These are phyloP conservation scores for Scutellaria minor DNA, from an alignment of 257 asterid genomes.

Conservation along the genomic window DNA sequence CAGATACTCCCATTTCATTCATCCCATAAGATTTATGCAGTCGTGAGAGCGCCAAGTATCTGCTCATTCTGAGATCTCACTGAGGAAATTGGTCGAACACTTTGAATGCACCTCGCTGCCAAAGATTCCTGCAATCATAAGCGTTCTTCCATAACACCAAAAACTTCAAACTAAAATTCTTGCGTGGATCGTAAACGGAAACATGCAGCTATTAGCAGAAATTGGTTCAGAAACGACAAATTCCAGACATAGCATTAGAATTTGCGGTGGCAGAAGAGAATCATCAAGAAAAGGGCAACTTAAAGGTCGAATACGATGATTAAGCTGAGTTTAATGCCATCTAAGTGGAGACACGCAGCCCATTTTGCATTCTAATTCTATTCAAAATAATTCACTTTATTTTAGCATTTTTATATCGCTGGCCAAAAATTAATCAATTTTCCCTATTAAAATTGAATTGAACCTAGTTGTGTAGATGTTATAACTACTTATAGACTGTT, in stretches of 20 bases:
- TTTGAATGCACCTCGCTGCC: conserved; percentile 26
- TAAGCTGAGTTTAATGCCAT: too few species aligned
- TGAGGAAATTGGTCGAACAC: conserved; percentile 47
- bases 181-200: neutral
- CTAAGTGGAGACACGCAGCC: too few species aligned
- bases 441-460: too few species aligned
- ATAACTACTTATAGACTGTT: too few species aligned
- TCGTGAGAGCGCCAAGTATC: conserved; percentile 30
- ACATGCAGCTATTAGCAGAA: conserved; percentile 8
- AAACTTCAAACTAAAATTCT: neutral
- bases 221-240: neutral
- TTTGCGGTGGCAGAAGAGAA: neutral
- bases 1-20: conserved; percentile 12
- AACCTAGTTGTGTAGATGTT: too few species aligned
- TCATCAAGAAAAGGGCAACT: too few species aligned
- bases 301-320: too few species aligned
- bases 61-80: conserved; percentile 38
- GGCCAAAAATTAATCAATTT: too few species aligned
- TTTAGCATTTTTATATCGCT: too few species aligned
- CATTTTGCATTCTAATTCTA: too few species aligned
- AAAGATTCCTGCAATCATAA: neutral
- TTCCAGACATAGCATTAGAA: neutral
- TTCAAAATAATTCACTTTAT: too few species aligned
- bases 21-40: conserved; percentile 23
- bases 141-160: neutral